Conservation (phyloP, 106 monocot species). For the Amphibolis antarctica region DNA sequence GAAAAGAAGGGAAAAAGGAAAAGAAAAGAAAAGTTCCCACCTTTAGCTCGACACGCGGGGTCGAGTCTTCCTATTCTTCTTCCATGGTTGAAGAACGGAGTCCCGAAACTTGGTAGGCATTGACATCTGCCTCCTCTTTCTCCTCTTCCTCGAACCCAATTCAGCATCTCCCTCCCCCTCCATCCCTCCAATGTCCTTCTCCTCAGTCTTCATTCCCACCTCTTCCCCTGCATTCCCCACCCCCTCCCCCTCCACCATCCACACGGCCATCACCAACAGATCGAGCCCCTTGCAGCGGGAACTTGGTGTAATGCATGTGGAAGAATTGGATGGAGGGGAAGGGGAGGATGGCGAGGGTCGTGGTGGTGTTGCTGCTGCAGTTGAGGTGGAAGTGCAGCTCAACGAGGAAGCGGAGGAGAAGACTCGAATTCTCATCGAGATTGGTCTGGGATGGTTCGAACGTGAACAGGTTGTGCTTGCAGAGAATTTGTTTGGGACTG, state of each 20-base stretch:
- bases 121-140: slow-evolving; percentile 15
- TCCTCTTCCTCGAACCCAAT: slow-evolving; percentile 5
- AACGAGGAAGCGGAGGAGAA: background rate
- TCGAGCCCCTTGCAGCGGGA: slow-evolving; percentile 8
- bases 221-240: background rate
- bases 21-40: too few species aligned
- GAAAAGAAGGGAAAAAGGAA: too few species aligned
- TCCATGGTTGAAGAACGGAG: slow-evolving; percentile 43
- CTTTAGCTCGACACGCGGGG: background rate
- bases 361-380: too few species aligned
- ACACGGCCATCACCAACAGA: slow-evolving; percentile 10
- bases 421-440: background rate
- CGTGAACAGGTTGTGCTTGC: too few species aligned
- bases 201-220: background rate
- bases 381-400: too few species aligned
- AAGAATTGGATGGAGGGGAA: background rate
- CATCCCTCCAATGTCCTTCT: too few species aligned
- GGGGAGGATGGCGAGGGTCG: background rate
- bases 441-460: too few species aligned
- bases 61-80: slow-evolving; percentile 15
- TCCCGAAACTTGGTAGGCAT: slow-evolving; percentile 29
- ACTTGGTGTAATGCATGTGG: background rate
- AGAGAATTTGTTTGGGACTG: too few species aligned
- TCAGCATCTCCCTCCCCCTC: background rate
- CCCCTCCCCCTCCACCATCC: background rate